Conservation (phyloP, 2,329 filamentous ascomycete species). For the Trichoderma pleuroti region DNA sequence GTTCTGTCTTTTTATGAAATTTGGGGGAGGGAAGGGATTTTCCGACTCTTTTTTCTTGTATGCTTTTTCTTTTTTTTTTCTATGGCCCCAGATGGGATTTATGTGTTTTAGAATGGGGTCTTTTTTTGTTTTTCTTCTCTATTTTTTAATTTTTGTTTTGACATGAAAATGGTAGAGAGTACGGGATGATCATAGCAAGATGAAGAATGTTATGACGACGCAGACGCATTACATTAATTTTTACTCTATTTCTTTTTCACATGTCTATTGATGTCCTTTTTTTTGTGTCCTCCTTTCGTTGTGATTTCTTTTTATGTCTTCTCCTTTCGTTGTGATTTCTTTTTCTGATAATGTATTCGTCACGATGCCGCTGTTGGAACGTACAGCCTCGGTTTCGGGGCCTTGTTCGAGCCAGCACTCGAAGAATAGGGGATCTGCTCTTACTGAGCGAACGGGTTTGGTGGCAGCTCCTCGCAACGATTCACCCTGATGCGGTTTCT, state of each 20-base stretch:
- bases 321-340: neutral
- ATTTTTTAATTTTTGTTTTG: neutral
- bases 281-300: neutral
- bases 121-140: neutral
- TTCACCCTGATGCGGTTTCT: constrained; percentile 29
- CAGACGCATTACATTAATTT: neutral
- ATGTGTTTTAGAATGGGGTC: neutral
- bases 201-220: neutral
- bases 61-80: neutral
- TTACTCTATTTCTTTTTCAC: neutral
- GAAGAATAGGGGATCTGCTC: constrained; percentile 58
- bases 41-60: neutral
- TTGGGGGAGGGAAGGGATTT: neutral
- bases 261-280: neutral
- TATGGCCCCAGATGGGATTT: neutral
- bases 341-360: neutral
- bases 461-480: constrained; percentile 40
- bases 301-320: too few relatives aligned
- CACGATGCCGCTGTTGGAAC: neutral
- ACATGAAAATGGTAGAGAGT: neutral
- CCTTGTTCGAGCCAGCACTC: constrained; percentile 60
- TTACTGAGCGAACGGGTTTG: constrained; percentile 51
- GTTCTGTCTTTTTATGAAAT: neutral
- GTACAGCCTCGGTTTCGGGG: neutral
- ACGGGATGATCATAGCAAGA: neutral